phyloP scores from a whole-genome alignment of 306 rosid genomes.

The Ammopiptanthus mongolicus region DNA sequence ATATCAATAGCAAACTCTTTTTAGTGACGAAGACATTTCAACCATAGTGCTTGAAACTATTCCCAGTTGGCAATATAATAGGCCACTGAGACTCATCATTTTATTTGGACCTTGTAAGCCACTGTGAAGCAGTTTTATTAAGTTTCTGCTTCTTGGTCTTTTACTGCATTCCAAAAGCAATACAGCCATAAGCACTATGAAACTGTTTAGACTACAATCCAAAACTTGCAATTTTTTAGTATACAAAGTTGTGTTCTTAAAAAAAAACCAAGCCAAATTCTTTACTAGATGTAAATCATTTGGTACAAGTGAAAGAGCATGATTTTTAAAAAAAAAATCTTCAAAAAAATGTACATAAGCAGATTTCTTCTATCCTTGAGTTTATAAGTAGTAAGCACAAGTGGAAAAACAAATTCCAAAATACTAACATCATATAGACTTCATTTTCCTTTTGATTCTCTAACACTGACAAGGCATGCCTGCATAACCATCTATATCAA shows the following conservation, averaged over 20 bases:
- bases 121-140: neutral
- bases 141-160: neutral
- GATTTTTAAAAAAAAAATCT: slow-evolving; percentile 3
- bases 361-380: slow-evolving; percentile 35
- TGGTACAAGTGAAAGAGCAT: slow-evolving; percentile 17
- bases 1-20: neutral
- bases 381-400: slow-evolving; percentile 17
- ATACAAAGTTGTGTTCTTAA: neutral
- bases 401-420: slow-evolving; percentile 25
- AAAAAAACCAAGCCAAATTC: slow-evolving; percentile 17
- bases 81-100: slow-evolving; percentile 1
- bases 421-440: slow-evolving; percentile 14
- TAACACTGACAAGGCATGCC: neutral
- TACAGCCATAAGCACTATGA: neutral
- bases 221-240: neutral
- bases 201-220: neutral
- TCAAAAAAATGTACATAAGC: slow-evolving; percentile 61
- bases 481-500: neutral
- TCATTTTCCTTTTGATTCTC: slow-evolving; percentile 4
- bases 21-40: slow-evolving; percentile 14
- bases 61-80: neutral
- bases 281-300: slow-evolving; percentile 29
- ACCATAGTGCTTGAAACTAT: slow-evolving; percentile 12
- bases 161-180: neutral
- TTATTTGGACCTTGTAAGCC: neutral